Conservation (phyloP, 495 filamentous ascomycete genomes). For the Aspergillus conjunctus region DNA sequence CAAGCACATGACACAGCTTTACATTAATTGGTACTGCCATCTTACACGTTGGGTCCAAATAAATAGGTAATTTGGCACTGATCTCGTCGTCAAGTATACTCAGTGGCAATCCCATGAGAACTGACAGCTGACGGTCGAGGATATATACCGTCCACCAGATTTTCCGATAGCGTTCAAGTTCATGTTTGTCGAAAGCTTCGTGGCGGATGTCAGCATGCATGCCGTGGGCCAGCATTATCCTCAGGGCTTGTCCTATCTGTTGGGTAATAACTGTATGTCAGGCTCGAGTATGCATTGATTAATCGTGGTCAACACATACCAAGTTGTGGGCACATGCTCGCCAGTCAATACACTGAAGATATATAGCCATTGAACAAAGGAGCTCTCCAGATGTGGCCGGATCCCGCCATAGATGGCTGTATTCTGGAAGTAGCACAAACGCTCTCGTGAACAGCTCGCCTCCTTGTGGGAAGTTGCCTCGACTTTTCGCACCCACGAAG, state of each 20-base stretch:
- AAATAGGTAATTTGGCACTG: slow-evolving; percentile 36
- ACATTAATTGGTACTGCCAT: slow-evolving; percentile 38
- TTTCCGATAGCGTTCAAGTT: slow-evolving; percentile 40
- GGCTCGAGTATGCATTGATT: background rate
- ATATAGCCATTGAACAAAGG: slow-evolving; percentile 46
- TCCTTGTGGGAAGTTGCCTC: slow-evolving; percentile 36
- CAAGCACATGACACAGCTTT: slow-evolving; percentile 45
- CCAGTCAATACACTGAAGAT: slow-evolving; percentile 46
- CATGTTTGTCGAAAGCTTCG: slow-evolving; percentile 33
- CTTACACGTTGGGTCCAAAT: slow-evolving; percentile 32
- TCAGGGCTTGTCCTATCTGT: slow-evolving; percentile 48
- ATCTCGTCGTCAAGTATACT: slow-evolving; percentile 42
- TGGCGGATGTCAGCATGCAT: slow-evolving; percentile 47
- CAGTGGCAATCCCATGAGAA: slow-evolving; percentile 45
- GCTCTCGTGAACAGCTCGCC: slow-evolving; percentile 43
- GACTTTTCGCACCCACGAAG: slow-evolving; percentile 39
- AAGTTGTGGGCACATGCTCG: slow-evolving; percentile 41
- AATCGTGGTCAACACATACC: slow-evolving; percentile 25
- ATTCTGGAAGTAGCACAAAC: slow-evolving; percentile 42
- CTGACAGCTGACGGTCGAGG: slow-evolving; percentile 46
- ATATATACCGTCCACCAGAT: slow-evolving; percentile 52
- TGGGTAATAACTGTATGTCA: background rate
- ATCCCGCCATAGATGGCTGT: slow-evolving; percentile 36
- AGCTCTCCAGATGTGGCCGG: slow-evolving; percentile 44
- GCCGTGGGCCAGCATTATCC: slow-evolving; percentile 43